A percentile compares a stretch with the other conserved stretches of the same genome.
Evolutionary conservation across 495 filamentous ascomycete species (phyloP).

Genomic region (Penicillium silybi): DNA sequence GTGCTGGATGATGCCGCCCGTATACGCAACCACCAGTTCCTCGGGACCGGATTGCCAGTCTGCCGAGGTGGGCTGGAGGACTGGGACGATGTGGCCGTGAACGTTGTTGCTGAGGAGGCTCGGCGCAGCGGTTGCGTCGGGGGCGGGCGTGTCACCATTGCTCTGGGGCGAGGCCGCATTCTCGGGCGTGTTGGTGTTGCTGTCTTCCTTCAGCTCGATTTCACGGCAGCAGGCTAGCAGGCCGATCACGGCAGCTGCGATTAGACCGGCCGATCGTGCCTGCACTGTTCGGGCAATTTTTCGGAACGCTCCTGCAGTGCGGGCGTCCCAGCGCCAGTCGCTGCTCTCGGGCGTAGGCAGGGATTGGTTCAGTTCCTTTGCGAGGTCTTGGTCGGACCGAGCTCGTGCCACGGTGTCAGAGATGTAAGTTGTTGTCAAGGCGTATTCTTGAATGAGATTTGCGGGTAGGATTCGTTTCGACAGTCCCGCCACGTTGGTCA

Average conservation of each 20-base stretch:
- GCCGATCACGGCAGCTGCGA: conserved; percentile 67
- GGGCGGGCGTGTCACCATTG: conserved; percentile 15
- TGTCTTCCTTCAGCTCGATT: conserved; percentile 50
- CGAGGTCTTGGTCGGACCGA: conserved; percentile 42
- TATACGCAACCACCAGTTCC: conserved; percentile 72
- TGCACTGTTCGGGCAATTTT: conserved; percentile 62
- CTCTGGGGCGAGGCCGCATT: conserved; percentile 27
- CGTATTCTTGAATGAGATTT: conserved; percentile 55
- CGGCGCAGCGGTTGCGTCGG: conserved; percentile 5
- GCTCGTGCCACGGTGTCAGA: conserved; percentile 57
- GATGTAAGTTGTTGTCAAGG: conserved; percentile 66
- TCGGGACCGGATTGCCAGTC: conserved; percentile 50
- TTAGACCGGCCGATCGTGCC: conserved; percentile 64
- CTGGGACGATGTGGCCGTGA: conserved; percentile 43
- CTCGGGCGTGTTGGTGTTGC: conserved; percentile 35
- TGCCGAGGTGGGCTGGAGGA: conserved; percentile 33
- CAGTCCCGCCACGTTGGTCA: conserved; percentile 40
- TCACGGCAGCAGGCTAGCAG: conserved; percentile 64
- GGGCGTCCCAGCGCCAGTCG: conserved; percentile 57
- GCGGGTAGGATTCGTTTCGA: conserved; percentile 48
- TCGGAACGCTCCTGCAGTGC: conserved; percentile 52
- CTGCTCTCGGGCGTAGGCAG: conserved; percentile 46
- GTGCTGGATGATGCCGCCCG: conserved; percentile 72
- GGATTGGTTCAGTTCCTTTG: conserved; percentile 48
- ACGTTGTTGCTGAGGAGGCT: conserved; percentile 10